Base-by-base conservation (phyloP, 2,329 filamentous ascomycete genomes). In the Xylaria polymorpha region DNA sequence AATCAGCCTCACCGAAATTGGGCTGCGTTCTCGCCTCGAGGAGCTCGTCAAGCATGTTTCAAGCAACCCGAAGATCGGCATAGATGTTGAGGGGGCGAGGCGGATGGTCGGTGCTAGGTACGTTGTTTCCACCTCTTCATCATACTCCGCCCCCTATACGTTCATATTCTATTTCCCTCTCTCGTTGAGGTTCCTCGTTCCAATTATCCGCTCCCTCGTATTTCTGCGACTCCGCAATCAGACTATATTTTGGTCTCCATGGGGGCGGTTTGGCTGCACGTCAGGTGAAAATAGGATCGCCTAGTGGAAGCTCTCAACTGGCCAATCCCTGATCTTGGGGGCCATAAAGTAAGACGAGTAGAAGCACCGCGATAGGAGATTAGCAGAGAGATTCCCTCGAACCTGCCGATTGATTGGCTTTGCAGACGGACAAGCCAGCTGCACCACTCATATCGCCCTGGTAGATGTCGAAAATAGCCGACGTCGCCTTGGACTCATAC, bases 1-100 rank as follows among this genome's bases (percentile, higher is more conserved):
- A 15, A 61, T 53, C 25, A 72, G 85, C 22, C 80, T 91, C 20
- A 91, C 88, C 0, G 86, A 90, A 61, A 70, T 82, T 1, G 89
- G 89, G 0, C 78, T 91, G n/a, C 73, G 71, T 50, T 73, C 73
- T 22, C 74, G 77, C 44, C 73, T 76, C 48, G 67, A 68, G n/a
- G 74, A 77, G 68, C 72, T 79, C 55, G 73, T 89, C 46, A 73
- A 81, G 10, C 81, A 83, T n/a, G 75, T 88, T 53, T 74, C 87
- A 71, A 80, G 83, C 63, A 83, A 86, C 58, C 85, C 85, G 0
- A 82, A 83, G 9, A 79, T 91, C 64, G 78, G 78, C 59, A 84
- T 81, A 4, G 81, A 88, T 46, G 77, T 77, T 5, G 79, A 76
- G 43, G 81, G 80, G n/a, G 85, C 83, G 1, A 79, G 79, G 74